A percentile compares a stretch with the other conserved stretches of the same genome.
These are phyloP conservation scores for Curvularia sp. DNA, from an alignment of 2,329 filamentous ascomycete genomes.

Conservation along the genomic window DNA sequence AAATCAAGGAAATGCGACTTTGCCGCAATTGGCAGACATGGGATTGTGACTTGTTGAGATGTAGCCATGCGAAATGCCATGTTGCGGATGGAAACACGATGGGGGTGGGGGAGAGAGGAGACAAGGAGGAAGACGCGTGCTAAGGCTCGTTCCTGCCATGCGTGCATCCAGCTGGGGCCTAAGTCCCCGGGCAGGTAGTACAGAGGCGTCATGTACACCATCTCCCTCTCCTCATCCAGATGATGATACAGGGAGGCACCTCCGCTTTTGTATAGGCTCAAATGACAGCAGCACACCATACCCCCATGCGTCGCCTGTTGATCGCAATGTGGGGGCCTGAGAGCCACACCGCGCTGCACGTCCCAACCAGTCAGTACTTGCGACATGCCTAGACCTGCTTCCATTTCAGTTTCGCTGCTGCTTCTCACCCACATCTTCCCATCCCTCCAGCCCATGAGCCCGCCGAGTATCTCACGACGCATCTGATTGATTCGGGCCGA, in stretches of 20 bases:
- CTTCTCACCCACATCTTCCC: constrained; percentile 12
- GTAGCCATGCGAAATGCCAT: neutral
- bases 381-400: constrained; percentile 7
- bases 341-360: constrained; percentile 10
- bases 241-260: neutral
- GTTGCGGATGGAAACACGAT: neutral
- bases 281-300: neutral
- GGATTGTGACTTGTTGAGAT: neutral
- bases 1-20: neutral
- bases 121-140: neutral
- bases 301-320: neutral
- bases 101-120: neutral
- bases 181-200: neutral
- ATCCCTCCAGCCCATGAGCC: constrained; percentile 13
- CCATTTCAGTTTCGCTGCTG: constrained; percentile 10
- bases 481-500: constrained; percentile 12
- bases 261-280: no score
- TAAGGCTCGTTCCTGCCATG: neutral
- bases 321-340: constrained; percentile 11
- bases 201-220: neutral
- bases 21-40: neutral
- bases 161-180: neutral
- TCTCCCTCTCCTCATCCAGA: neutral
- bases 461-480: constrained; percentile 14
- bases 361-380: neutral